Percentiles rank a stretch among this genome's conserved stretches.
These are phyloP conservation scores for Phyllosticta ampelicida DNA, from an alignment of 2,329 filamentous ascomycete genomes.

Conservation along the genomic window DNA sequence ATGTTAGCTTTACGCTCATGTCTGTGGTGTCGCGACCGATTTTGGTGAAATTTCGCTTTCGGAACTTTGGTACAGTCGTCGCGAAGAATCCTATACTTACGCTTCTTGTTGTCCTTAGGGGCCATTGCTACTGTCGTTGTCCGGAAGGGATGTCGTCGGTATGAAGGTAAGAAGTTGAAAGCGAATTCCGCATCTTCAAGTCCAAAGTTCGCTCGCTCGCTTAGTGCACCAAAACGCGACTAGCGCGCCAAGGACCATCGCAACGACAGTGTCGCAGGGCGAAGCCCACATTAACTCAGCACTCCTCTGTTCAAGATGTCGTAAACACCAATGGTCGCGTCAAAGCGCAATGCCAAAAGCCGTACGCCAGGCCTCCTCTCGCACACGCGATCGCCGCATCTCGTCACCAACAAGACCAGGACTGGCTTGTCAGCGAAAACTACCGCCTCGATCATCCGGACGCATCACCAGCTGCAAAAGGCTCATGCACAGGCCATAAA, in stretches of 20 bases:
- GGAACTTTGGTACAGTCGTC: neutral
- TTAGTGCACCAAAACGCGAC: too few species aligned
- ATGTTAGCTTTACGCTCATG: slow-evolving; percentile 19
- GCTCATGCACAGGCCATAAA: slow-evolving; percentile 41
- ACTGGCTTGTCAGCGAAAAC: slow-evolving; percentile 44
- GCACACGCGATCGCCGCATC: slow-evolving; percentile 23
- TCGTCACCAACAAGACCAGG: slow-evolving; percentile 21
- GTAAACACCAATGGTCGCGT: slow-evolving; percentile 7
- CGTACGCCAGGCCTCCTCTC: slow-evolving; percentile 20
- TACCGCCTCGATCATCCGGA: slow-evolving; percentile 47
- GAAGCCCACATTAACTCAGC: neutral
- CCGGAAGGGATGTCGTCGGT: slow-evolving; percentile 20
- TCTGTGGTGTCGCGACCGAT: slow-evolving; percentile 6
- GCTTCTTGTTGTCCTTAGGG: slow-evolving; percentile 27
- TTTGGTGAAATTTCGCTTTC: neutral
- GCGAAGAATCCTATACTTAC: slow-evolving; percentile 17
- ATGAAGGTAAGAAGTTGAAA: slow-evolving; percentile 9
- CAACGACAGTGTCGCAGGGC: neutral
- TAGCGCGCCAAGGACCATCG: slow-evolving; percentile 3
- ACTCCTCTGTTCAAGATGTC: neutral
- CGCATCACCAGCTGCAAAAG: slow-evolving; percentile 51
- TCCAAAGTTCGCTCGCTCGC: slow-evolving; percentile 2
- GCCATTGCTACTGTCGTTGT: slow-evolving; percentile 29
- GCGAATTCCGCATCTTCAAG: neutral
- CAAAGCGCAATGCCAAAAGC: slow-evolving; percentile 8